A percentile compares a stretch with the other conserved stretches of the same genome.
Conservation (phyloP, 371 early-diverging fungal species). For the Choanephora cucurbitarum region DNA sequence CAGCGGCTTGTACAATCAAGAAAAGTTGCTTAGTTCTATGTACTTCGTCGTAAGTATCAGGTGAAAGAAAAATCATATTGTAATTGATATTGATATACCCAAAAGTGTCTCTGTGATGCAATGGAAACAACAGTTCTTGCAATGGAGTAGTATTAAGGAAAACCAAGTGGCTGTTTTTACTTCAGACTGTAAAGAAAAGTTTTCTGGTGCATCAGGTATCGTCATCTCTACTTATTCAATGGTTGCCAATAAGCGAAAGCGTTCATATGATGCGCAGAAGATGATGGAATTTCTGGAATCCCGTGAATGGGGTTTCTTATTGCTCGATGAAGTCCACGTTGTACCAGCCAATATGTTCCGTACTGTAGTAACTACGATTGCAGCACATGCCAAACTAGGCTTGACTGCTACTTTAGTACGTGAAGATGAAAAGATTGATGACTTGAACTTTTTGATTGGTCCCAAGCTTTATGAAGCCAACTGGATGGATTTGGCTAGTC, state of each 20-base stretch:
- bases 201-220: conserved; percentile 87
- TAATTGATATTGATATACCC: not conserved
- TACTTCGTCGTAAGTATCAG: conserved; percentile 82
- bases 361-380: conserved; percentile 92
- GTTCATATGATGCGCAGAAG: conserved; percentile 94
- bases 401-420: conserved; percentile 97
- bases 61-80: not conserved
- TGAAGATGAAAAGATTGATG: conserved; percentile 99
- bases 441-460: conserved; percentile 99
- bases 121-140: conserved; percentile 97
- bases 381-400: conserved; percentile 98
- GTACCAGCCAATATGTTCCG: conserved; percentile 99
- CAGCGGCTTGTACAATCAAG: conserved; percentile 98
- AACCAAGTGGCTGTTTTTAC: conserved; percentile 97
- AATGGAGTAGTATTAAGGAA: conserved; percentile 94
- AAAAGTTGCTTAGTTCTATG: conserved; percentile 97
- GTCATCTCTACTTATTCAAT: conserved; percentile 99
- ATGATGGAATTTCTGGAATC: conserved; percentile 95
- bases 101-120: conserved; percentile 95
- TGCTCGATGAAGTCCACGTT: conserved; percentile 99
- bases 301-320: conserved; percentile 98
- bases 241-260: conserved; percentile 95
- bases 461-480: conserved; percentile 99
- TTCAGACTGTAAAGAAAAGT: conserved; percentile 94
- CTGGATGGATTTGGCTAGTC: conserved; percentile 98